phyloP scores from a whole-genome alignment of 495 filamentous ascomycete genomes.

The Talaromyces borbonicus region DNA sequence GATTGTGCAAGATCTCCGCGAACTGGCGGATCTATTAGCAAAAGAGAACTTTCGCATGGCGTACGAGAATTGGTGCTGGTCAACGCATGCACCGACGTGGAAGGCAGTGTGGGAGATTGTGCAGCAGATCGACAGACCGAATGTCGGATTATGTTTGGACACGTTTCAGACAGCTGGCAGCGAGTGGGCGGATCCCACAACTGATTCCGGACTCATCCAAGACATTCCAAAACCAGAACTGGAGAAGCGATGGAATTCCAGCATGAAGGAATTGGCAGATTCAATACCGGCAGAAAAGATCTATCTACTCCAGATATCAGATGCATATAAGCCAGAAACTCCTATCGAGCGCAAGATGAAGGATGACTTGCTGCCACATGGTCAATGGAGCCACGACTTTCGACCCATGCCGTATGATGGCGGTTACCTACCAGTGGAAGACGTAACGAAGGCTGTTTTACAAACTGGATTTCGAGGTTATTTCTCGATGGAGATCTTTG shows the following conservation, averaged over 20 bases:
- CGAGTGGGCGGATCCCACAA: constrained; percentile 71
- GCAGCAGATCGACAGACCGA: constrained; percentile 45
- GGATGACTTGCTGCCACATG: constrained; percentile 45
- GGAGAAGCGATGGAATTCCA: constrained; percentile 37
- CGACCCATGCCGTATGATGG: constrained; percentile 62
- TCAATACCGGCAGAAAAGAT: constrained; percentile 63
- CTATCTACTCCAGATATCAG: constrained; percentile 65
- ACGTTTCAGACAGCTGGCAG: constrained; percentile 71
- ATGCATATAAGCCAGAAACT: constrained; percentile 56
- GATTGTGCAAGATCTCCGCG: constrained; percentile 51
- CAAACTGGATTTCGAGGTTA: constrained; percentile 61
- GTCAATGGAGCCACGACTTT: constrained; percentile 62
- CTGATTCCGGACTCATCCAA: constrained; percentile 48
- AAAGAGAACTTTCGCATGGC: constrained; percentile 48
- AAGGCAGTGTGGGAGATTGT: constrained; percentile 59
- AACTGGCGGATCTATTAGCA: constrained; percentile 55
- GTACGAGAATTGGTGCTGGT: constrained; percentile 86
- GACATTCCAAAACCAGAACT: constrained; percentile 28
- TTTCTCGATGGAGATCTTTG: constrained; percentile 72
- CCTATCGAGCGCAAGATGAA: constrained; percentile 39
- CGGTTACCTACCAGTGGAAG: constrained; percentile 61
- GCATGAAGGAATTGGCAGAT: constrained; percentile 41
- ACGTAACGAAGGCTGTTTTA: constrained; percentile 56
- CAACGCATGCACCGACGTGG: constrained; percentile 60
- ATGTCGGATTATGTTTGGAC: constrained; percentile 71